These are phyloP conservation scores for Artemisia annua DNA, from an alignment of 129 eudicot species.

Conservation along the genomic window DNA sequence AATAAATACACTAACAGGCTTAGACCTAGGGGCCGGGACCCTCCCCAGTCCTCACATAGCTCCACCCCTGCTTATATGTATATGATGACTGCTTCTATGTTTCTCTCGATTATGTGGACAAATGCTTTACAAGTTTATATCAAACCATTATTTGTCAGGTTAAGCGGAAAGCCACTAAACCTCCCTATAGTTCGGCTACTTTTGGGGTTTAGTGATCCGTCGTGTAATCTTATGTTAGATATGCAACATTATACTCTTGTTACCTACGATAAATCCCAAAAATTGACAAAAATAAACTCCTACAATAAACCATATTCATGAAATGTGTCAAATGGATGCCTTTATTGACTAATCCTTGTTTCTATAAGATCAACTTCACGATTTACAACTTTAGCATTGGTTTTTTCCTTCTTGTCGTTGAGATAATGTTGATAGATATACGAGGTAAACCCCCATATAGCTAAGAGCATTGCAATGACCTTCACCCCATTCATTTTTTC, in stretches of 20 bases:
- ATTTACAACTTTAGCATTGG: constrained; percentile 4
- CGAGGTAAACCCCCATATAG: constrained; percentile 56
- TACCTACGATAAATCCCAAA: background rate
- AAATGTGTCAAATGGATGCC: background rate
- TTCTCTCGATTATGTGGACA: no score
- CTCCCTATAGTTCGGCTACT: background rate
- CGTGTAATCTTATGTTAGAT: background rate
- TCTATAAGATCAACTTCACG: constrained; percentile 20
- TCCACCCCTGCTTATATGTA: no score
- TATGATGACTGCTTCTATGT: no score
- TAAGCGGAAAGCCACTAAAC: background rate
- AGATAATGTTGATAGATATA: no score
- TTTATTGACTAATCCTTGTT: background rate
- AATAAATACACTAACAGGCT: no score
- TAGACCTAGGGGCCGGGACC: no score
- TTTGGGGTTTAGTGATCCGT: background rate
- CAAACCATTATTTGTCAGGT: no score
- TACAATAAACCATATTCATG: background rate
- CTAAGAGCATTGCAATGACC: constrained; percentile 45
- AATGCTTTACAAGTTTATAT: no score
- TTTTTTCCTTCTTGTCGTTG: constrained; percentile 35
- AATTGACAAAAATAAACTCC: background rate
- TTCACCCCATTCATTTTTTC: constrained; percentile 54
- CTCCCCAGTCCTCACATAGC: no score
- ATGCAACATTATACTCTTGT: background rate